These are phyloP conservation scores for Populus ilicifolia DNA, from an alignment of 345 rosid species.

Conservation along the genomic window DNA sequence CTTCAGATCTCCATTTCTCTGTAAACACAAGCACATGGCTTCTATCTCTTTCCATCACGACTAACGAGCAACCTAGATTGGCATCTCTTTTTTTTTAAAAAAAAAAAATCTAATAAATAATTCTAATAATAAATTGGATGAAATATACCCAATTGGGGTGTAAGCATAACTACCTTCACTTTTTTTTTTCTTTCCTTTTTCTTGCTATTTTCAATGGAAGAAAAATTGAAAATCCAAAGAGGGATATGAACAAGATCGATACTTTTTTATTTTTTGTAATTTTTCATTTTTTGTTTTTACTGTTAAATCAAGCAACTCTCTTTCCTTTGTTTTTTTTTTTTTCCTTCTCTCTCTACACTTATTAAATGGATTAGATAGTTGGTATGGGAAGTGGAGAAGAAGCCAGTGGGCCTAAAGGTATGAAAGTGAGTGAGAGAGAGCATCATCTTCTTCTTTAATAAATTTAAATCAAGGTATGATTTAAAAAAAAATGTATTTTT, in stretches of 20 bases:
- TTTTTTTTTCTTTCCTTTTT: not conserved
- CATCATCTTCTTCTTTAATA: constrained; percentile 1
- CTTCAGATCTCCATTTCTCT: constrained; percentile 16
- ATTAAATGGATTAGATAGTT: constrained; percentile 5
- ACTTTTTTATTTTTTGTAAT: not conserved
- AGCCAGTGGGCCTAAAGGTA: not conserved
- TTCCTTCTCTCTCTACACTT: not conserved
- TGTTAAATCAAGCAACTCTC: not conserved
- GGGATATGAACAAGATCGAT: constrained; percentile 6
- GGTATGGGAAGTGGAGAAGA: not conserved
- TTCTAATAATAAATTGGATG: constrained; percentile 26
- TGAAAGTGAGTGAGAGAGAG: constrained; percentile 7
- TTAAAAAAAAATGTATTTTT: not conserved
- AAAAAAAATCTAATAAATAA: not conserved
- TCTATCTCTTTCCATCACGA: constrained; percentile 38
- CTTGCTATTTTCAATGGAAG: constrained; percentile 28
- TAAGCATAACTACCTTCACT: not conserved
- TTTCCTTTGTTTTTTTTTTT: not conserved
- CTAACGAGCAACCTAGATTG: constrained; percentile 34
- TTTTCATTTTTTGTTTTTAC: not conserved
- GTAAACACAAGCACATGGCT: constrained; percentile 39
- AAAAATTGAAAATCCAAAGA: constrained; percentile 56
- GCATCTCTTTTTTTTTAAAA: constrained; percentile 21
- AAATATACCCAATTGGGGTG: constrained; percentile 37
- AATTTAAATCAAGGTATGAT: not conserved